Evolutionary conservation across 164 flowering plant genomes (phyloP).

Genomic region (Liquidambar formosana): DNA sequence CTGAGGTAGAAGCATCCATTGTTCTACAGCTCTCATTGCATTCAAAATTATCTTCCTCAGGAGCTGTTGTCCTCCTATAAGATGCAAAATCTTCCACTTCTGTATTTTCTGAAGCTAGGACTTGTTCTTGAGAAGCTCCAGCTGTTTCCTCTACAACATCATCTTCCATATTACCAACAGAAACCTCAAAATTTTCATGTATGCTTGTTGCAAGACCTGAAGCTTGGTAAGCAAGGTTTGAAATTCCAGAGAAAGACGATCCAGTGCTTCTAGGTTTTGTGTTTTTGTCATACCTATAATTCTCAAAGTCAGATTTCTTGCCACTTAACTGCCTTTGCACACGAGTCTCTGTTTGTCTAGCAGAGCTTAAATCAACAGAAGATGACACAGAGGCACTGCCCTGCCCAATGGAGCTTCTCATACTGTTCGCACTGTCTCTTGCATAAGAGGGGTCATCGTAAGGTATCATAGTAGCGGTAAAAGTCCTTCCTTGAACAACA

Average conservation of each 20-base stretch:
- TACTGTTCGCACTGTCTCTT: conserved; percentile 58
- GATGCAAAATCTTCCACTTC: conserved; percentile 28
- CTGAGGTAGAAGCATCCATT: conserved; percentile 35
- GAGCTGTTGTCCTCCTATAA: conserved; percentile 14
- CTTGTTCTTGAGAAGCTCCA: conserved; percentile 24
- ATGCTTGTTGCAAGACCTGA: conserved; percentile 32
- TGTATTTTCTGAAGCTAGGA: conserved; percentile 27
- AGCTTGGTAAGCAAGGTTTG: conserved; percentile 39
- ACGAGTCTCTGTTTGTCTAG: conserved; percentile 52
- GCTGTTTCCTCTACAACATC: conserved; percentile 22
- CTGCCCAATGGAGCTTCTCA: conserved; percentile 70
- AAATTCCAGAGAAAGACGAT: conserved; percentile 56
- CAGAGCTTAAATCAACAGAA: conserved; percentile 68
- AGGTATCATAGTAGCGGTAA: conserved; percentile 51
- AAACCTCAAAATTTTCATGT: conserved; percentile 37
- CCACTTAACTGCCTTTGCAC: conserved; percentile 67
- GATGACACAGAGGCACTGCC: conserved; percentile 75
- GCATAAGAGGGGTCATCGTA: conserved; percentile 71
- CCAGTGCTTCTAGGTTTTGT: conserved; percentile 41
- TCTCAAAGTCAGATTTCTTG: conserved; percentile 57
- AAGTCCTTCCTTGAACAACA: conserved; percentile 66
- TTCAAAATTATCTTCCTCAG: conserved; percentile 30
- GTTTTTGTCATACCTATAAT: conserved; percentile 36
- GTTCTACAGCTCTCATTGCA: conserved; percentile 21
- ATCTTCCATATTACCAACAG: conserved; percentile 27